A percentile compares a stretch with the other conserved stretches of the same genome.
Evolutionary conservation across 2,329 filamentous ascomycete genomes (phyloP).

Genomic region (Metarhizium anisopliae): DNA sequence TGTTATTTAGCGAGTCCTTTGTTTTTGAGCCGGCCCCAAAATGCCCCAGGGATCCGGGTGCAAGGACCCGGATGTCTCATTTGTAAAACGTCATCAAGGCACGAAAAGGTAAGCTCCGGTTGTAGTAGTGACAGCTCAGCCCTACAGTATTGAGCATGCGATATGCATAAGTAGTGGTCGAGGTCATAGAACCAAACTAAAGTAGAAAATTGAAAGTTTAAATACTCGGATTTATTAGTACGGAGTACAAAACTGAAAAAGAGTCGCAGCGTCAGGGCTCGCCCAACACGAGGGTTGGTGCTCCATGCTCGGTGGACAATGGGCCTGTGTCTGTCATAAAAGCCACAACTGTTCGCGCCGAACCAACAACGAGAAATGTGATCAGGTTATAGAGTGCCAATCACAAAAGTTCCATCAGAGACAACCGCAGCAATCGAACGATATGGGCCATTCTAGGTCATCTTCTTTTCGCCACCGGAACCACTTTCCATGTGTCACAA

Average conservation of each 20-base stretch:
- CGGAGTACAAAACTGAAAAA: too few relatives aligned
- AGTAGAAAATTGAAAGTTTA: too few relatives aligned
- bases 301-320: background rate
- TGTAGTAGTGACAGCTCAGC: background rate
- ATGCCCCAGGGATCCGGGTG: background rate
- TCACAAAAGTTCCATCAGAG: background rate
- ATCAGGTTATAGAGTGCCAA: background rate
- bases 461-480: background rate
- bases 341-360: background rate
- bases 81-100: background rate
- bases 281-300: background rate
- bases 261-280: too few relatives aligned
- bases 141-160: background rate
- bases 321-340: background rate
- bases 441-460: background rate
- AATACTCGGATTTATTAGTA: too few relatives aligned
- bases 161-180: background rate
- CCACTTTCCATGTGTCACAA: background rate
- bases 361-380: background rate
- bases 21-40: background rate
- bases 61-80: background rate
- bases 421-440: background rate
- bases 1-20: background rate
- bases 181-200: too few relatives aligned
- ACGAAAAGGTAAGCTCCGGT: background rate